Evolutionary conservation across 2,329 filamentous ascomycete genomes (phyloP).

Genomic region (Aureobasidium lini): DNA sequence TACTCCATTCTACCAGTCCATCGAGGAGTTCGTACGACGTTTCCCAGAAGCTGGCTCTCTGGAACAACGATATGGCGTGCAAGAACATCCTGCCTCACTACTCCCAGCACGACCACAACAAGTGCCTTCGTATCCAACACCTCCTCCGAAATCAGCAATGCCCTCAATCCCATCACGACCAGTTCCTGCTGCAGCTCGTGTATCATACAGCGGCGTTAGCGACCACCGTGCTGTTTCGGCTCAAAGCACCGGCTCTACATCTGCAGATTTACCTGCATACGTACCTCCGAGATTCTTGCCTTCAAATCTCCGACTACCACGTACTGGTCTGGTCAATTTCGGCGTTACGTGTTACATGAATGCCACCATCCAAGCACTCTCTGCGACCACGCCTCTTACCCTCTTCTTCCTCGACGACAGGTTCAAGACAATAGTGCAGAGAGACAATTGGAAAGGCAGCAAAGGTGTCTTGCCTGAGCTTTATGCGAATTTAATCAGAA

Average conservation of each 20-base stretch:
- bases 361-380: constrained; percentile 76
- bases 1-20: constrained; percentile 55
- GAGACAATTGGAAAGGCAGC: constrained; percentile 56
- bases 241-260: constrained; percentile 24
- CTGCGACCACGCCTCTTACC: constrained; percentile 58
- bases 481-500: constrained; percentile 54
- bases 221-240: constrained; percentile 40
- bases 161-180: constrained; percentile 53
- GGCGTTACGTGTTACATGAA: constrained; percentile 88
- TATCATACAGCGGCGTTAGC: constrained; percentile 74
- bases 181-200: constrained; percentile 47
- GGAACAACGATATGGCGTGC: constrained; percentile 41
- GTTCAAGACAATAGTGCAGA: constrained; percentile 53
- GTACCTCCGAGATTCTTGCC: constrained; percentile 38
- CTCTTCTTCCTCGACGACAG: constrained; percentile 58
- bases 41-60: constrained; percentile 64
- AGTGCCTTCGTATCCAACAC: constrained; percentile 24
- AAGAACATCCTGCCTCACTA: constrained; percentile 24
- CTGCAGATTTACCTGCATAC: constrained; percentile 35
- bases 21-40: constrained; percentile 75
- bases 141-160: constrained; percentile 32
- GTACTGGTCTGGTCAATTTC: constrained; percentile 72
- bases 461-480: constrained; percentile 55
- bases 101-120: constrained; percentile 23
- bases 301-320: constrained; percentile 43